These are phyloP conservation scores for Ogataea glucozyma DNA, from an alignment of 805 yeast species.

Conservation along the genomic window DNA sequence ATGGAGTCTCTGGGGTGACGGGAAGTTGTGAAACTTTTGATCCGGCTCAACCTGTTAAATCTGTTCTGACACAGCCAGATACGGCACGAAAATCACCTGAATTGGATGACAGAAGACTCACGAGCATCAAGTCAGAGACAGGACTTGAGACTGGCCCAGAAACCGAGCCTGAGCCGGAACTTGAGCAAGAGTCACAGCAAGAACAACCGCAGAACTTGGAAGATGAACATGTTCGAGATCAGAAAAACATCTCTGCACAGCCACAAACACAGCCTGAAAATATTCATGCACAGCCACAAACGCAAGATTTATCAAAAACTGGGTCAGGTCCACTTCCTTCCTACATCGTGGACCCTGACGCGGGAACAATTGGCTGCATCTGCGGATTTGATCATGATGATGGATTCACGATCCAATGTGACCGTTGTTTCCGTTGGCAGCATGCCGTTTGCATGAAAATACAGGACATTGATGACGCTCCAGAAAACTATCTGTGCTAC, in stretches of 20 bases:
- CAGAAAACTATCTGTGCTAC: conserved; percentile 81
- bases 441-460: conserved; percentile 91
- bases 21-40: too few species aligned
- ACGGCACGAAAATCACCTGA: background rate
- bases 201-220: conserved; percentile 1
- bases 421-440: conserved; percentile 90
- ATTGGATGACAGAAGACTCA: background rate
- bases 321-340: conserved; percentile 30
- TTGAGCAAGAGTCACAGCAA: conserved; percentile 7
- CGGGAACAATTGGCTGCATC: conserved; percentile 86
- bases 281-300: background rate
- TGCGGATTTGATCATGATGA: conserved; percentile 88
- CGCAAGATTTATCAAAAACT: background rate
- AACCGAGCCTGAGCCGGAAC: conserved; percentile 5
- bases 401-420: conserved; percentile 94
- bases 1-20: too few species aligned
- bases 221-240: too few species aligned
- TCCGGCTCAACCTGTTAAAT: background rate
- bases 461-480: conserved; percentile 67
- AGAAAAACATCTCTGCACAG: too few species aligned
- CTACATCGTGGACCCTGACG: conserved; percentile 73
- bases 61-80: background rate
- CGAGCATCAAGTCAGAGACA: conserved; percentile 6
- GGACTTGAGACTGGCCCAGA: conserved; percentile 4
- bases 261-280: conserved; percentile 4